Percentiles rank a stretch among this genome's conserved stretches.
Evolutionary conservation across 805 yeast genomes (phyloP).

Genomic region (Vanderwaltozyma polyspora): DNA sequence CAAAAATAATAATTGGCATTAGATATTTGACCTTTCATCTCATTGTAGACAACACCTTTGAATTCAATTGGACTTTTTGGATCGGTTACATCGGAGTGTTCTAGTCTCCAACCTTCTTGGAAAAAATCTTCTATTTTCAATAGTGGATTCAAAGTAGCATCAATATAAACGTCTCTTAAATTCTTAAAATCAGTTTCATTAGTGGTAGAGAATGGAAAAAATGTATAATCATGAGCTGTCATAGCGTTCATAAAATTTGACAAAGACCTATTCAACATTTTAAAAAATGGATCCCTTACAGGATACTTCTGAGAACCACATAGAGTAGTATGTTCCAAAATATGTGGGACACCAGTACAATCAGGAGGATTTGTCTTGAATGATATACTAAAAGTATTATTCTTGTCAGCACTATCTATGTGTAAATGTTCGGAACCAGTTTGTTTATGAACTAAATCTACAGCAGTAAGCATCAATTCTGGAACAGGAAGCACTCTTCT

Average conservation of each 20-base stretch:
- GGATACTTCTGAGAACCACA: constrained; percentile 91
- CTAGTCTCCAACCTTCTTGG: constrained; percentile 98
- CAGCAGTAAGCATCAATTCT: constrained; percentile 71
- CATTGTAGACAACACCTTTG: constrained; percentile 95
- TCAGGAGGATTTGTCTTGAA: constrained; percentile 94
- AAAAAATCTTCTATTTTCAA: constrained; percentile 69
- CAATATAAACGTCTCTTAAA: constrained; percentile 77
- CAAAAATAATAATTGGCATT: constrained; percentile 79
- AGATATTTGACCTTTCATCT: constrained; percentile 95
- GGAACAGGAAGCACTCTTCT: constrained; percentile 60
- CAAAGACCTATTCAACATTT: constrained; percentile 89
- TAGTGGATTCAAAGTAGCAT: constrained; percentile 75
- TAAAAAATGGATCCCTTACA: constrained; percentile 94
- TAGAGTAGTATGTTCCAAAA: constrained; percentile 87
- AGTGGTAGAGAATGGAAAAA: constrained; percentile 93
- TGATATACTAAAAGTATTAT: constrained; percentile 79
- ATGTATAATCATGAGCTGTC: constrained; percentile 96
- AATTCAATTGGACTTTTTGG: constrained; percentile 50
- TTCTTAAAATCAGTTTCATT: constrained; percentile 71
- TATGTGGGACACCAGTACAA: constrained; percentile 92
- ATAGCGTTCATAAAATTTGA: constrained; percentile 97
- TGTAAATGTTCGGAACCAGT: constrained; percentile 81
- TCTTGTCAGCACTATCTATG: constrained; percentile 76
- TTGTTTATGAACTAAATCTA: constrained; percentile 50
- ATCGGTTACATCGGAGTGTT: constrained; percentile 53